Evolutionary conservation across 768 basidiomycete species (phyloP).

Genomic region (Lactifluus piperatus): DNA sequence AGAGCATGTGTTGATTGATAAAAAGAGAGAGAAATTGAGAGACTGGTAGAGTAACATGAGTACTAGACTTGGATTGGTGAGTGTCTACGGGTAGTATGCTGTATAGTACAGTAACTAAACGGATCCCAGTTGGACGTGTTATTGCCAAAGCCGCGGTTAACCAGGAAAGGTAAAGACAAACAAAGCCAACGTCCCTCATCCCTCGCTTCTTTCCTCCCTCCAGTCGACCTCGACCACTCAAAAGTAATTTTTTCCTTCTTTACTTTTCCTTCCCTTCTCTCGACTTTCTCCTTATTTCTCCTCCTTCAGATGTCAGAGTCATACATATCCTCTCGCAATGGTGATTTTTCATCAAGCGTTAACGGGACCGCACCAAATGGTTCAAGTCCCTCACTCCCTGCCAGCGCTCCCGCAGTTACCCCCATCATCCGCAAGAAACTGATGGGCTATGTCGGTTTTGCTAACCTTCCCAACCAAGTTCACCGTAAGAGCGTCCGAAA

Average conservation of each 20-base stretch:
- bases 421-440: conserved; percentile 76
- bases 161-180: conserved; percentile 28
- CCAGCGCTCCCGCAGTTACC: conserved; percentile 25
- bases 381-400: conserved; percentile 49
- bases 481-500: conserved; percentile 97
- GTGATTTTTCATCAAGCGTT: conserved; percentile 43
- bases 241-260: conserved; percentile 17
- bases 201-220: conserved; percentile 36
- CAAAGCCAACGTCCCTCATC: conserved; percentile 25
- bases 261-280: conserved; percentile 20
- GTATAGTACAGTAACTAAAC: no score
- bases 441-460: conserved; percentile 93
- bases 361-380: conserved; percentile 56
- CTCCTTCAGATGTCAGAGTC: conserved; percentile 61
- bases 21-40: not conserved
- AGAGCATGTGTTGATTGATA: conserved; percentile 9
- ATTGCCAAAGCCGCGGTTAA: conserved; percentile 44
- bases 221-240: conserved; percentile 43
- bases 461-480: conserved; percentile 98
- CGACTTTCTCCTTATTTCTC: conserved; percentile 19
- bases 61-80: not conserved
- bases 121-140: conserved; percentile 31
- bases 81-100: not conserved
- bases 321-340: conserved; percentile 58
- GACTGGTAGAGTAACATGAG: no score